Conservation (phyloP, 176 grass and related monocot genomes). For the Phoenix roebelenii region DNA sequence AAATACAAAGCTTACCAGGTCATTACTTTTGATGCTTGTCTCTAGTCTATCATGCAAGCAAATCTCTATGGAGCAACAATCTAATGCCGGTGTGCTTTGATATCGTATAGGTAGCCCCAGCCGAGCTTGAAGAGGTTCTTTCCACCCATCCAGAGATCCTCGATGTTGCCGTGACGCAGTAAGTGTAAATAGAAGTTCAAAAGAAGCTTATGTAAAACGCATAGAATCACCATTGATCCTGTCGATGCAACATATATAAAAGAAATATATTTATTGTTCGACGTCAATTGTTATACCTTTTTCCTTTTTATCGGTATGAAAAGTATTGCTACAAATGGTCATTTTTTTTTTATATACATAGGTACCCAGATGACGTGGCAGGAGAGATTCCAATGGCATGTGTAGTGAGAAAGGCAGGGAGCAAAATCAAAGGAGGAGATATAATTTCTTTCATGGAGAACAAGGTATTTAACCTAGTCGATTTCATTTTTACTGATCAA, state of each 20-base stretch:
- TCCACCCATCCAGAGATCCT: slow-evolving; percentile 23
- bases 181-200: neutral
- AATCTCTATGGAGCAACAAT: no score
- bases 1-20: slow-evolving; percentile 67
- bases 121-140: slow-evolving; percentile 43
- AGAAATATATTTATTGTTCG: no score
- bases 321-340: no score
- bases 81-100: neutral
- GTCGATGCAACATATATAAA: no score
- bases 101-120: slow-evolving; percentile 28
- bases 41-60: no score
- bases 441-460: slow-evolving; percentile 27
- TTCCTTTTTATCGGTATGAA: no score
- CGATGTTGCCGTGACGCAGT: slow-evolving; percentile 41
- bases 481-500: no score
- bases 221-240: no score
- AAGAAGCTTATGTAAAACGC: neutral
- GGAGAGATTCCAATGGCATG: slow-evolving; percentile 56
- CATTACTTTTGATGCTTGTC: neutral
- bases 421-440: slow-evolving; percentile 25
- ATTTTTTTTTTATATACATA: neutral
- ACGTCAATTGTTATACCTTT: no score
- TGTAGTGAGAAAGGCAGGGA: slow-evolving; percentile 34
- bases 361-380: slow-evolving; percentile 39
- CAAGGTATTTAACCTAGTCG: slow-evolving; percentile 1